Base-by-base conservation (phyloP, 371 early-diverging fungal species). In the Blakeslea trispora region DNA sequence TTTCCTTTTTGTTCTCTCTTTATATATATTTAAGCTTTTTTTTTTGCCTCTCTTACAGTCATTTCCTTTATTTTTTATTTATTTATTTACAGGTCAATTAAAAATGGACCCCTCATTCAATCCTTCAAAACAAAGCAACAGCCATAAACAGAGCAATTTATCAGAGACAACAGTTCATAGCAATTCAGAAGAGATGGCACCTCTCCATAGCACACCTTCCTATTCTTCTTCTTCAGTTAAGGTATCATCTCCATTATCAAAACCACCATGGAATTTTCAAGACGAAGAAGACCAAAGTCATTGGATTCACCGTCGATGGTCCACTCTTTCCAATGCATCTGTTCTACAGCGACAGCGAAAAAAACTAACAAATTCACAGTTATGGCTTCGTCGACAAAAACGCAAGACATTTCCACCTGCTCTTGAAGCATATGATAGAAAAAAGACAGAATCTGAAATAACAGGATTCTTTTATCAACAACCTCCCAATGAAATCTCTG, bases 381-480 rank as follows among this genome's bases (percentile, higher is more conserved):
- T 45, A n/a, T 61, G 64, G 64, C 19, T 13, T 18, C 53, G 45
- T 19, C 24, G 59, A 41, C 59, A 64, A n/a, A 58, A 64, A 11
- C 40, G 64, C 43, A 50, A 49, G 3, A 64, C 64, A 15, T 64
- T 49, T 42, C 64, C 64, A 39, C 64, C 64, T 19, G 42, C 54
- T 2, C 28, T 19, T 15, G 51, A 49, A 3, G 44, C 43, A 7
- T 7, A 28, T 28, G 28, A 28, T 28, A n/a, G n/a, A n/a, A n/a
- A n/a, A 56, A 42, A 34, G 39, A 37, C 40, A 47, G 5, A 48
- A 50, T 4, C 61, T 54, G 24, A 54, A 55, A 40, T 19, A 54
- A n/a, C 43, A 32, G 18, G 61, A 28, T 28, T 28, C 7, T 28
- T 28, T 3, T 28, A 28, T 23, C 28, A 24, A 39, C 17, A 14